Base-by-base conservation (phyloP, 2,329 filamentous ascomycete species). In the Aspergillus unguis region DNA sequence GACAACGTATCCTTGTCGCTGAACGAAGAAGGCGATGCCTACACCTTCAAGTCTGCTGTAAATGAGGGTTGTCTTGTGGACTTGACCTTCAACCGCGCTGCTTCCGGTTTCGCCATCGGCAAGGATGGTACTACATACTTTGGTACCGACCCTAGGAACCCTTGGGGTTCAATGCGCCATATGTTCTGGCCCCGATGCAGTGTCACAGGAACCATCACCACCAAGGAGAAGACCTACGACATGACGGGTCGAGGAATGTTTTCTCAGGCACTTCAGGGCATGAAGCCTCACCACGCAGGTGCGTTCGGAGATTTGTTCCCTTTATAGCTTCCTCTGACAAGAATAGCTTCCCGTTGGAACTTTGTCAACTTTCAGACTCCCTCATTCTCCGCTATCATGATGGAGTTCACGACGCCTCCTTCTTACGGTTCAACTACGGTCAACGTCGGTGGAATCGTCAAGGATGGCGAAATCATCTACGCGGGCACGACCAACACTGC, bases 251-350 rank as follows among this genome's bases (percentile, higher is more conserved):
- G 80, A 58, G 91, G 85, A 31, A 77, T 95, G 65, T 92, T 91
- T 74, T 80, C 87, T 60, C 87, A 94, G 71, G 92, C 90, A 37
- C 77, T 97, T 46, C 94, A 97, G 76, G 94, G 92, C 70, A 97
- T 97, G 92, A 99, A 99, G 81, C 94, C 94, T 37, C 94, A 99
- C 72, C 95, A 99, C 70, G 88, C 91, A 54, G 92, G 82, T 85
- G 76, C 23, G 50, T 33, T 6, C 23, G 36, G 11, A 32, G 11
- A 40, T 8, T 17, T 26, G 11, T n/a, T 28, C 32, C n/a, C 28
- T 8, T 11, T n/a, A 36, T 9, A 36, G 36, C 6, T 26, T 29
- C 11, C 25, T 57, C 62, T 50, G 59, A 51, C 32, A 33, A 28
- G 26, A 8, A 38, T 59, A 83, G 85, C 92, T 56, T 85, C 88